These are phyloP conservation scores for Hypholoma fasciculare DNA, from an alignment of 768 basidiomycete genomes.

Conservation along the genomic window DNA sequence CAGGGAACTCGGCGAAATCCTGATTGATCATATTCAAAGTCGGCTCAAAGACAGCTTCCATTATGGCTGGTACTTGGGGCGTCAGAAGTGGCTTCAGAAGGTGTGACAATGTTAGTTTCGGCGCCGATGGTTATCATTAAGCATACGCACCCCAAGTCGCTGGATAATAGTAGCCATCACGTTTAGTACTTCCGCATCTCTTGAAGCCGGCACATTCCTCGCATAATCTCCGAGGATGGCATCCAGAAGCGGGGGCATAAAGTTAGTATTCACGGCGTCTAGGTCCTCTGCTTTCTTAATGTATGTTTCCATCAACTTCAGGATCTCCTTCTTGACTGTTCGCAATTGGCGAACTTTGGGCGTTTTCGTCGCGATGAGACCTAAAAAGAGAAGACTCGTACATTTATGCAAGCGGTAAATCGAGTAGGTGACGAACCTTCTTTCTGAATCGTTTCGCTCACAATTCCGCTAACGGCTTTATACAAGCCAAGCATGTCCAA, in stretches of 20 bases:
- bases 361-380: slow-evolving; percentile 91
- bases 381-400: slow-evolving; percentile 36
- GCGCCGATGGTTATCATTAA: neutral
- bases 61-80: slow-evolving; percentile 90
- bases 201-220: slow-evolving; percentile 87
- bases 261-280: slow-evolving; percentile 86
- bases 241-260: slow-evolving; percentile 94
- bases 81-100: slow-evolving; percentile 71
- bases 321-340: slow-evolving; percentile 97
- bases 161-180: slow-evolving; percentile 94
- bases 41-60: slow-evolving; percentile 97
- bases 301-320: slow-evolving; percentile 97
- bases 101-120: slow-evolving; percentile 7
- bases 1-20: slow-evolving; percentile 98
- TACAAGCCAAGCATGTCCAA: slow-evolving; percentile 98
- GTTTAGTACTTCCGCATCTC: slow-evolving; percentile 96
- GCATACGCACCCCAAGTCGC: slow-evolving; percentile 75
- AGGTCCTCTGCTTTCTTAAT: slow-evolving; percentile 97
- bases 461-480: slow-evolving; percentile 95
- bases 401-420: neutral
- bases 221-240: slow-evolving; percentile 98
- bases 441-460: slow-evolving; percentile 87
- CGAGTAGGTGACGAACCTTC: slow-evolving; percentile 53
- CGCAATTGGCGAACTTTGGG: slow-evolving; percentile 93
- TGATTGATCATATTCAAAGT: slow-evolving; percentile 99